These are phyloP conservation scores for Wickerhamiella lipophila DNA, from an alignment of 805 yeast species.

Conservation along the genomic window DNA sequence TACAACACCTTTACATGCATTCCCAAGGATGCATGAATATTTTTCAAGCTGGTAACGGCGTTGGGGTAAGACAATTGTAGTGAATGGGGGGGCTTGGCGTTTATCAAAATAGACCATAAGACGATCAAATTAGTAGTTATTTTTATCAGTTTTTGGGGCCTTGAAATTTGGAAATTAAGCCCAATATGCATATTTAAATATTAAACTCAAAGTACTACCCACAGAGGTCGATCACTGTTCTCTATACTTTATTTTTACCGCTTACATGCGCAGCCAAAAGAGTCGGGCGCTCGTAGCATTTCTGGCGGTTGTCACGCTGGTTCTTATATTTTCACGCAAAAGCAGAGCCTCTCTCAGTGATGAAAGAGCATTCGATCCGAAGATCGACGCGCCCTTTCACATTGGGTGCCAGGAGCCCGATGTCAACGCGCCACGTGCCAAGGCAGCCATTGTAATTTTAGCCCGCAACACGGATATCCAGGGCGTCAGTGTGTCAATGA, in stretches of 20 bases:
- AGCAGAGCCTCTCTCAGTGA: neutral
- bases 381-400: conserved; percentile 14
- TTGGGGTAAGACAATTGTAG: too few relatives aligned
- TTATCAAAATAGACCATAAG: too few relatives aligned
- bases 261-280: conserved; percentile 2
- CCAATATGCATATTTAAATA: too few relatives aligned
- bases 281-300: neutral
- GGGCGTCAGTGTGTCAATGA: conserved; percentile 64
- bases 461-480: conserved; percentile 69
- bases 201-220: too few relatives aligned
- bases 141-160: too few relatives aligned
- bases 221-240: too few relatives aligned
- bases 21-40: too few relatives aligned
- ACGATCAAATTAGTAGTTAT: too few relatives aligned
- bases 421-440: conserved; percentile 38
- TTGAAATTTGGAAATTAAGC: too few relatives aligned
- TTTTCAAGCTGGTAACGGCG: too few relatives aligned
- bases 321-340: neutral
- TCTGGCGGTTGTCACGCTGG: neutral
- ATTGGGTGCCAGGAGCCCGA: conserved; percentile 15
- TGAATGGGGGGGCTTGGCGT: too few relatives aligned
- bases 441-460: conserved; percentile 74
- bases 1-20: too few relatives aligned
- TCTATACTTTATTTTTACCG: neutral
- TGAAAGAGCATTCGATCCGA: conserved; percentile 3